Conservation (phyloP, 768 basidiomycete genomes). For the Leccinellum albellum region DNA sequence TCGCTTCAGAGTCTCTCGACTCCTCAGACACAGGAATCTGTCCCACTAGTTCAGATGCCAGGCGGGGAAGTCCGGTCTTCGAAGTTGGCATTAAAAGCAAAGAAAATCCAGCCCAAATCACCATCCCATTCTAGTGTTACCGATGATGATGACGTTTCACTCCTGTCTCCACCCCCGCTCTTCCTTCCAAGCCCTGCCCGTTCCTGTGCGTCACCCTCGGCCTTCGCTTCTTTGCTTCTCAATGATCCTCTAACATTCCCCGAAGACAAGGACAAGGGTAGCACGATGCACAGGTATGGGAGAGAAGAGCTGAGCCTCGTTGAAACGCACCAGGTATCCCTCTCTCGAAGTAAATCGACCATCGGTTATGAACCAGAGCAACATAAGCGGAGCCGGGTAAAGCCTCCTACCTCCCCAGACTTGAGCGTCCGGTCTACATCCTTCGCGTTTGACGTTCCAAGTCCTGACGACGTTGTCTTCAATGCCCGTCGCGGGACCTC, state of each 20-base stretch:
- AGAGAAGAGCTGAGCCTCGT: slow-evolving; percentile 30
- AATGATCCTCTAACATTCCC: slow-evolving; percentile 41
- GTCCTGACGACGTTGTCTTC: slow-evolving; percentile 88
- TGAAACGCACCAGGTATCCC: slow-evolving; percentile 26
- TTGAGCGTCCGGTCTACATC: slow-evolving; percentile 31
- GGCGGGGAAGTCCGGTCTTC: slow-evolving; percentile 48
- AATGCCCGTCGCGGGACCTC: slow-evolving; percentile 76
- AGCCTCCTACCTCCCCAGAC: slow-evolving; percentile 30
- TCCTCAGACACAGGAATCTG: slow-evolving; percentile 23
- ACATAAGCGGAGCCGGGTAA: slow-evolving; percentile 7
- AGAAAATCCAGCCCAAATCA: slow-evolving; percentile 50
- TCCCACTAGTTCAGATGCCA: slow-evolving; percentile 28
- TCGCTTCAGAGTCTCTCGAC: slow-evolving; percentile 57
- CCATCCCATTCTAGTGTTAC: slow-evolving; percentile 28
- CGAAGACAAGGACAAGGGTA: slow-evolving; percentile 37
- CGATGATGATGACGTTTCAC: slow-evolving; percentile 40
- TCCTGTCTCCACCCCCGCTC: slow-evolving; percentile 46
- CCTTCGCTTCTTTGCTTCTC: slow-evolving; percentile 71
- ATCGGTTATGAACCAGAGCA: slow-evolving; percentile 15
- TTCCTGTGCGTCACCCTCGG: slow-evolving; percentile 73
- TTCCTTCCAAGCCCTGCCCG: slow-evolving; percentile 51
- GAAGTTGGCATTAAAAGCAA: slow-evolving; percentile 75
- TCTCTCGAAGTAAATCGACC: slow-evolving; percentile 29
- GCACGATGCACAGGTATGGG: slow-evolving; percentile 28
- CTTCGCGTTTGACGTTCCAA: slow-evolving; percentile 78